A percentile compares a stretch with the other conserved stretches of the same genome.
These are phyloP conservation scores for Murraya paniculata DNA, from an alignment of 345 rosid genomes.

Conservation along the genomic window DNA sequence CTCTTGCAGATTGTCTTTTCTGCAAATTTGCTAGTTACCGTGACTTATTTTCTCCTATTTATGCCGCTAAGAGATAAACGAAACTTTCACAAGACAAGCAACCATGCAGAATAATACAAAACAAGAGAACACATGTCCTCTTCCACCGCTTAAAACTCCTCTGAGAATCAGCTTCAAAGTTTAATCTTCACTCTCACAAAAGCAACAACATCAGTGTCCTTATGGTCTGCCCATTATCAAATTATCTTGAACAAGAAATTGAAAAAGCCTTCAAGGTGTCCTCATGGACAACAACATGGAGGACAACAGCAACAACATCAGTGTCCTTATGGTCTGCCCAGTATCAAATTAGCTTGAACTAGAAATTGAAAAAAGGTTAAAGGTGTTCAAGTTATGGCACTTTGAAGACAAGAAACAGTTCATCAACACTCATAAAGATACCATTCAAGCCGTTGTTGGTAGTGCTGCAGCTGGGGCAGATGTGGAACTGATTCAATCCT, in stretches of 20 bases:
- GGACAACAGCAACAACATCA: constrained; percentile 1
- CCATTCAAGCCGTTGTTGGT: constrained; percentile 44
- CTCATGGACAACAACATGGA: background rate
- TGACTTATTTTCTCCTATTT: background rate
- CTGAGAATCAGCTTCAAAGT: background rate
- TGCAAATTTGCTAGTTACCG: too few species aligned
- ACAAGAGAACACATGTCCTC: background rate
- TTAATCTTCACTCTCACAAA: background rate
- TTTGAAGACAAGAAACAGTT: constrained; percentile 21
- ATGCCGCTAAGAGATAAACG: too few species aligned
- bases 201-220: constrained; percentile 40
- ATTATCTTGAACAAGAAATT: constrained; percentile 55
- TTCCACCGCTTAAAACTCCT: background rate
- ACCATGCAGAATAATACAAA: background rate
- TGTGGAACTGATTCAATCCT: constrained; percentile 42
- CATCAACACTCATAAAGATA: constrained; percentile 25
- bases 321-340: constrained; percentile 73
- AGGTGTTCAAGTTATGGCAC: constrained; percentile 41
- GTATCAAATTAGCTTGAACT: constrained; percentile 52
- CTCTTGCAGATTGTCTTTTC: too few species aligned
- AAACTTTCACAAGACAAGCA: background rate
- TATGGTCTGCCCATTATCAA: constrained; percentile 54
- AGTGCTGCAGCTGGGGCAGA: constrained; percentile 41
- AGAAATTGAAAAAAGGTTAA: constrained; percentile 39
- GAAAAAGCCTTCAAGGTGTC: constrained; percentile 34